Conservation (phyloP, 2,329 filamentous ascomycete genomes). For the Aspergillus pseudoterreus region DNA sequence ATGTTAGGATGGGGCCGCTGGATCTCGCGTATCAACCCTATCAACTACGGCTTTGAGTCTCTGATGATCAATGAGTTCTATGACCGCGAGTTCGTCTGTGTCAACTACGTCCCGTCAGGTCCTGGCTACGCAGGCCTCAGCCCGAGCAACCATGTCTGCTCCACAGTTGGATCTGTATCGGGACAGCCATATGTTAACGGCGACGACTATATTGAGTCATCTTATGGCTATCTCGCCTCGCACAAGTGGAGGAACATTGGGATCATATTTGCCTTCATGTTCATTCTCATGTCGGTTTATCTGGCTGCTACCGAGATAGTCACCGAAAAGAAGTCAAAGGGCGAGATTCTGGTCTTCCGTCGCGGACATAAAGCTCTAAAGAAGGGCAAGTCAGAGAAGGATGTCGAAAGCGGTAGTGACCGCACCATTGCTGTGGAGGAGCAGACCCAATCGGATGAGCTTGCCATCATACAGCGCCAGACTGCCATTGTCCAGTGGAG, state of each 20-base stretch:
- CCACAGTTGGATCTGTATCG: conserved; percentile 52
- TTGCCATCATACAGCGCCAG: conserved; percentile 38
- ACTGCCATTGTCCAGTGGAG: conserved; percentile 79
- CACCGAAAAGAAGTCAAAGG: conserved; percentile 30
- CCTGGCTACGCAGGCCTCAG: conserved; percentile 33
- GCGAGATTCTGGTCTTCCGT: conserved; percentile 8
- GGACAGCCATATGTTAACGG: conserved; percentile 54
- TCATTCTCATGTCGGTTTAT: conserved; percentile 58
- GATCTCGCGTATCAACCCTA: conserved; percentile 74
- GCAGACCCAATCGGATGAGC: not conserved
- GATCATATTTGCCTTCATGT: conserved; percentile 60
- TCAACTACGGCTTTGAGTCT: conserved; percentile 73
- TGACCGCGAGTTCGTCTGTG: conserved; percentile 54
- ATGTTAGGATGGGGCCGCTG: conserved; percentile 76
- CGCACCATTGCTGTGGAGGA: too few relatives aligned
- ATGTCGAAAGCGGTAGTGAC: not conserved
- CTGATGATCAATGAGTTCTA: conserved; percentile 79
- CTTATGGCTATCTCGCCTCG: conserved; percentile 53
- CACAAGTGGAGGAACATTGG: conserved; percentile 67
- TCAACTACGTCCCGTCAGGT: conserved; percentile 32
- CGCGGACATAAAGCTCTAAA: conserved; percentile 2
- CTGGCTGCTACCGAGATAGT: conserved; percentile 41
- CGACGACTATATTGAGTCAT: conserved; percentile 52
- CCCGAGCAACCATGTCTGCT: conserved; percentile 48
- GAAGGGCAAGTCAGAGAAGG: not conserved